Percentiles rank a stretch among this genome's conserved stretches.
Conservation (phyloP, 2,329 filamentous ascomycete genomes). For the Colletotrichum magnum region DNA sequence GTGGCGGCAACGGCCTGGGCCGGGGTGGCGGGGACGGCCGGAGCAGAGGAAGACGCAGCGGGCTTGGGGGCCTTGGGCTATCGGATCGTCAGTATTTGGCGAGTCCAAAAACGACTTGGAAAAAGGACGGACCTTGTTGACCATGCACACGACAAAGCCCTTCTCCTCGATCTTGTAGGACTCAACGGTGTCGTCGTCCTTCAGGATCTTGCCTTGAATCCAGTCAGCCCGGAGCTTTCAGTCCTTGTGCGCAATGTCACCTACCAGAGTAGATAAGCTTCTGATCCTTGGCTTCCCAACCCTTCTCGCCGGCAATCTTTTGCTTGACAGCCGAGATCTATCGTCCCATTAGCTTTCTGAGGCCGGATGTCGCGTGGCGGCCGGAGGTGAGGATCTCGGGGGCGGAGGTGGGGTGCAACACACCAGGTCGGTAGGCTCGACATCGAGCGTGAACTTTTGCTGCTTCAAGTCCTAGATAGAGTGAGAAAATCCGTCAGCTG, state of each 20-base stretch:
- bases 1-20: conserved; percentile 66
- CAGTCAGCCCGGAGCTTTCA: conserved; percentile 20
- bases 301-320: conserved; percentile 92
- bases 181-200: conserved; percentile 96
- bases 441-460: conserved; percentile 97
- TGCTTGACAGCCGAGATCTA: conserved; percentile 93
- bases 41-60: conserved; percentile 70
- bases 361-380: conserved; percentile 31
- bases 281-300: conserved; percentile 90
- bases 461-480: conserved; percentile 90
- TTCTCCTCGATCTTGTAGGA: conserved; percentile 99
- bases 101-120: neutral
- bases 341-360: conserved; percentile 43
- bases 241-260: conserved; percentile 46
- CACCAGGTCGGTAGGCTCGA: conserved; percentile 93
- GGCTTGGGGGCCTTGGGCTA: conserved; percentile 79
- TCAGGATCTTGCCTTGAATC: conserved; percentile 89
- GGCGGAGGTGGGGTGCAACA: conserved; percentile 55
- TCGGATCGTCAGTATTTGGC: conserved; percentile 34
- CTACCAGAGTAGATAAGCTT: conserved; percentile 99
- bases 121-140: conserved; percentile 82
- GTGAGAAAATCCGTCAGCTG: conserved; percentile 14
- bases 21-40: conserved; percentile 74
- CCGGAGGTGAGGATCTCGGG: conserved; percentile 39
- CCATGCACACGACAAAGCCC: conserved; percentile 99